A percentile compares a stretch with the other conserved stretches of the same genome.
phyloP scores from a whole-genome alignment of 2,329 filamentous ascomycete genomes.

The Hypoxylon sp. region DNA sequence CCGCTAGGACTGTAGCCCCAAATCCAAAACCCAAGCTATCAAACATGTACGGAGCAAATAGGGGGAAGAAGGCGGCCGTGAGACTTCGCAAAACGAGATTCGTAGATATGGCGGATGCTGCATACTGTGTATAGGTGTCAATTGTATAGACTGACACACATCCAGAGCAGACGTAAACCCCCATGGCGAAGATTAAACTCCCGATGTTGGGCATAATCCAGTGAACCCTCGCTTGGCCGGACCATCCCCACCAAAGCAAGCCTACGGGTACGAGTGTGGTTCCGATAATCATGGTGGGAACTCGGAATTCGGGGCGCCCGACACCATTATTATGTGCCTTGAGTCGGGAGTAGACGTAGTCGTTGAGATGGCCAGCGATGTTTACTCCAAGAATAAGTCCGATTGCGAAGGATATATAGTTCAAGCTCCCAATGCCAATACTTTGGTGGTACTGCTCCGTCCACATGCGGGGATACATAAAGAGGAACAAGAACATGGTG shows the following conservation, averaged over 20 bases:
- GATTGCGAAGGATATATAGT: constrained; percentile 62
- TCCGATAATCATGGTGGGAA: constrained; percentile 69
- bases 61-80: constrained; percentile 70
- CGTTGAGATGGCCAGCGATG: constrained; percentile 48
- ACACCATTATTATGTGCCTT: constrained; percentile 39
- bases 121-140: constrained; percentile 59
- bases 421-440: constrained; percentile 59
- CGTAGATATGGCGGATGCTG: constrained; percentile 61
- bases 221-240: constrained; percentile 47
- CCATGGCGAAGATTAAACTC: constrained; percentile 65
- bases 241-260: constrained; percentile 52
- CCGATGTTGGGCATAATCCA: constrained; percentile 63
- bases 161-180: constrained; percentile 66
- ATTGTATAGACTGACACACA: constrained; percentile 69
- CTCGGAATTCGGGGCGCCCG: constrained; percentile 50
- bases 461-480: constrained; percentile 54
- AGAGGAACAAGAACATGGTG: constrained; percentile 63
- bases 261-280: constrained; percentile 65
- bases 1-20: constrained; percentile 60
- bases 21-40: constrained; percentile 61
- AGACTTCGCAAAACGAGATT: constrained; percentile 44
- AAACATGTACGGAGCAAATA: constrained; percentile 67
- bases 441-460: constrained; percentile 58
- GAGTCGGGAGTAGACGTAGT: constrained; percentile 55
- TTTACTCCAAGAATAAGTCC: constrained; percentile 56